phyloP scores from a whole-genome alignment of 495 filamentous ascomycete species.

The Trichoderma parareesei region DNA sequence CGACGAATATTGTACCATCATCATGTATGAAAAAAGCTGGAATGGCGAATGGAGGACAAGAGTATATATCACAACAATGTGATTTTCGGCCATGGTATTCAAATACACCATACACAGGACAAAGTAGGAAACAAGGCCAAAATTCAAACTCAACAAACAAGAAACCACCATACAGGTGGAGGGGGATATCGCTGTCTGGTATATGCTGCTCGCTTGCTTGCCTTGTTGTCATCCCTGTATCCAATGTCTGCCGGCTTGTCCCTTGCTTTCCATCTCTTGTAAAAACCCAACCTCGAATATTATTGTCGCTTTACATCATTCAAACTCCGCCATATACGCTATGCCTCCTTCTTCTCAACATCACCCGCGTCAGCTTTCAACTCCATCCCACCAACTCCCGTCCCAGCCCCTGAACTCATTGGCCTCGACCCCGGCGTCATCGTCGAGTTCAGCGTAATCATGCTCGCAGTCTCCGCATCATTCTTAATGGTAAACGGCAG shows the following conservation, averaged over 20 bases:
- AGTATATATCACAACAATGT: neutral
- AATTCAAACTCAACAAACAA: neutral
- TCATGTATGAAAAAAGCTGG: neutral
- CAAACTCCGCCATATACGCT: slow-evolving; percentile 12
- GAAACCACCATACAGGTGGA: slow-evolving; percentile 1
- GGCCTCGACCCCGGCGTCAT: slow-evolving; percentile 20
- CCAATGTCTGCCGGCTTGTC: neutral
- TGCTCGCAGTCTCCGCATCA: slow-evolving; percentile 44
- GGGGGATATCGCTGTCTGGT: neutral
- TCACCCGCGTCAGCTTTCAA: neutral
- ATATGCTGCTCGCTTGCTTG: neutral
- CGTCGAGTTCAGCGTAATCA: slow-evolving; percentile 40
- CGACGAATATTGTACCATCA: slow-evolving; percentile 1
- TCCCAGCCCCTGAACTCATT: slow-evolving; percentile 18
- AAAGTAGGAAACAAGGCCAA: neutral
- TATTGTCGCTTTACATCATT: too few relatives aligned
- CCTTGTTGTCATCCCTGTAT: neutral
- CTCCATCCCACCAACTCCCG: neutral
- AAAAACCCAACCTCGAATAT: neutral
- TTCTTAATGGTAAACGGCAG: slow-evolving; percentile 43
- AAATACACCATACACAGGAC: neutral
- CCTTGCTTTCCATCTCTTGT: neutral
- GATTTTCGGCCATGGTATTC: neutral
- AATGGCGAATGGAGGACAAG: neutral
- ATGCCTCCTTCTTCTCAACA: neutral